phyloP scores from a whole-genome alignment of 768 basidiomycete genomes.

The Auriculariales sp. region DNA sequence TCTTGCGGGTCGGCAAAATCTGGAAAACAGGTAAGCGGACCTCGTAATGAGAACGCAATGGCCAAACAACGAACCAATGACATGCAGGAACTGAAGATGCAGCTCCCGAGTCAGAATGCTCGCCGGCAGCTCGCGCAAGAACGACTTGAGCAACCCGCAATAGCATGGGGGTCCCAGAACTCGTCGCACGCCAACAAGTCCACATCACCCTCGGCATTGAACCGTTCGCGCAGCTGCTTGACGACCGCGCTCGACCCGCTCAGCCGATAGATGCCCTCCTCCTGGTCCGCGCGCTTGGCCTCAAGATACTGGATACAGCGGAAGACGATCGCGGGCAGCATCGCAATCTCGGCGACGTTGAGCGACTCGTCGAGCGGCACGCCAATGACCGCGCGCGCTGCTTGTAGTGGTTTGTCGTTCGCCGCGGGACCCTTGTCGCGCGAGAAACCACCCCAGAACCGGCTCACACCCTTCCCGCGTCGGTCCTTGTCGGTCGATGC shows the following conservation, averaged over 20 bases:
- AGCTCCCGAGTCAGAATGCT: slow-evolving; percentile 87
- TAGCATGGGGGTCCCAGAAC: slow-evolving; percentile 95
- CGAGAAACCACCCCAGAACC: slow-evolving; percentile 80
- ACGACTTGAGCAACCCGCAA: slow-evolving; percentile 92
- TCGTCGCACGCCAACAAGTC: slow-evolving; percentile 79
- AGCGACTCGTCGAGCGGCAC: slow-evolving; percentile 79
- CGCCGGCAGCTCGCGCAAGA: slow-evolving; percentile 82
- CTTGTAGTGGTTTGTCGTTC: slow-evolving; percentile 10
- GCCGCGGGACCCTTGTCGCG: slow-evolving; percentile 8
- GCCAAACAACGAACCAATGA: slow-evolving; percentile 60
- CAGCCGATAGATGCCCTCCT: slow-evolving; percentile 94
- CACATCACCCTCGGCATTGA: slow-evolving; percentile 93
- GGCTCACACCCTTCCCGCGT: slow-evolving; percentile 80
- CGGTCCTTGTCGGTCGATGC: slow-evolving; percentile 37
- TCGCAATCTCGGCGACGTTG: slow-evolving; percentile 76
- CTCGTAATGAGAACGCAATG: slow-evolving; percentile 6
- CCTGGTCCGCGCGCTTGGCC: slow-evolving; percentile 83
- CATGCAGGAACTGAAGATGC: slow-evolving; percentile 79
- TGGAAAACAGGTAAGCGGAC: slow-evolving; percentile 17
- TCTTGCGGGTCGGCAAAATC: slow-evolving; percentile 84
- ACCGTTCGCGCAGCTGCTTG: slow-evolving; percentile 82
- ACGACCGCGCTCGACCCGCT: slow-evolving; percentile 92
- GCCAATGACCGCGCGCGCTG: slow-evolving; percentile 72
- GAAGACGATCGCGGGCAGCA: slow-evolving; percentile 88
- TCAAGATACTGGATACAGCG: slow-evolving; percentile 92